Conservation (phyloP, 1,284 basidiomycete species). For the Athelia sp. region DNA sequence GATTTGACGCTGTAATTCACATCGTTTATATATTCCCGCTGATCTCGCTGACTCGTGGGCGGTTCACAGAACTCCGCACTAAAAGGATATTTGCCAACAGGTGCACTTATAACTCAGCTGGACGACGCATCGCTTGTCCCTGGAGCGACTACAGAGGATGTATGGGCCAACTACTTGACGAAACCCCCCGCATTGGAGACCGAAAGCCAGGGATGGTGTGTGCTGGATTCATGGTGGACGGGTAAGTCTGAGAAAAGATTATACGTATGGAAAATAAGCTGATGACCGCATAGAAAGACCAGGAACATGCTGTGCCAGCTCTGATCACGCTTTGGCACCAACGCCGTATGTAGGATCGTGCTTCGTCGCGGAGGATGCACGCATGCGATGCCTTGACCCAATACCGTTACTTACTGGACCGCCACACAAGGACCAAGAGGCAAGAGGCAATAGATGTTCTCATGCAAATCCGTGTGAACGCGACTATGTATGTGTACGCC, state of each 20-base stretch:
- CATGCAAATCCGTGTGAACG: neutral
- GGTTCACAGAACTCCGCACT: neutral
- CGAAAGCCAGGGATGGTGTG: neutral
- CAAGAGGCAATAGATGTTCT: neutral
- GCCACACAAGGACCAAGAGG: neutral
- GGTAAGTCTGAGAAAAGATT: neutral
- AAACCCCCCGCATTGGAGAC: neutral
- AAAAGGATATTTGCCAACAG: neutral
- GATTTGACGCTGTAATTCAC: neutral
- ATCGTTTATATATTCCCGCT: neutral
- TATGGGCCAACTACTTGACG: neutral
- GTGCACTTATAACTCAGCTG: neutral
- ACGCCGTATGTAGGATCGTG: no score
- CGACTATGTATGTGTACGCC: neutral
- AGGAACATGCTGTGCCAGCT: neutral
- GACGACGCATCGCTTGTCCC: neutral
- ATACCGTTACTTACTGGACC: neutral
- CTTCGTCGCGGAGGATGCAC: neutral
- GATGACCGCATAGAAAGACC: neutral
- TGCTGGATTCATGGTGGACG: neutral
- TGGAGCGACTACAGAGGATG: neutral
- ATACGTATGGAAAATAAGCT: no score
- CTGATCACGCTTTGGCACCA: no score
- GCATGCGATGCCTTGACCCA: neutral
- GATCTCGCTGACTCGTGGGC: neutral